A percentile compares a stretch with the other conserved stretches of the same genome.
Evolutionary conservation across 2,329 filamentous ascomycete genomes (phyloP).

Genomic region (Trichoderma sp.): DNA sequence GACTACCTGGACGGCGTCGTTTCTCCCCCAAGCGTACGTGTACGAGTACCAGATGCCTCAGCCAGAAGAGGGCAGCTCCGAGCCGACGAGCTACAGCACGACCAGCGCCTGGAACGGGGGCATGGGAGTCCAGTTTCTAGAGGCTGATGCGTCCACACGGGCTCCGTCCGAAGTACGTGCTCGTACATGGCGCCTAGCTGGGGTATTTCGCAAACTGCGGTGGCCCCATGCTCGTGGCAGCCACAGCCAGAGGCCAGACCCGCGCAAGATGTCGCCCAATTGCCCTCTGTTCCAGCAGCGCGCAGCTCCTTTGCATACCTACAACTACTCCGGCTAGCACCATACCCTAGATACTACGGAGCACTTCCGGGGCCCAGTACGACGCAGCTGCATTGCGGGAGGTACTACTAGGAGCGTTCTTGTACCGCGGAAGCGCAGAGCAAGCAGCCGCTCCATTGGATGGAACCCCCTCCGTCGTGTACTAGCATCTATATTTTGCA

Average conservation of each 20-base stretch:
- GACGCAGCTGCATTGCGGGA: constrained; percentile 15
- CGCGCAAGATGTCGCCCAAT: constrained; percentile 22
- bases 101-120: constrained; percentile 5
- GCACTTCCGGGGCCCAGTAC: constrained; percentile 11
- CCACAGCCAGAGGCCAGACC: constrained; percentile 17
- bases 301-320: constrained; percentile 1
- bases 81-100: not conserved
- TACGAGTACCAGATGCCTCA: constrained; percentile 6
- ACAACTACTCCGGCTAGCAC: too few relatives aligned
- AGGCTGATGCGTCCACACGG: not conserved
- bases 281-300: constrained; percentile 4
- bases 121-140: not conserved
- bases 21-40: not conserved
- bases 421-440: constrained; percentile 17
- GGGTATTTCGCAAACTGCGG: constrained; percentile 13
- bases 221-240: constrained; percentile 21
- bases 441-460: constrained; percentile 4
- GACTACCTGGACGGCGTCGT: too few relatives aligned
- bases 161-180: not conserved
- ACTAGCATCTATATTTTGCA: constrained; percentile 16
- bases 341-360: not conserved
- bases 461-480: constrained; percentile 14
- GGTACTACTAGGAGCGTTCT: not conserved
- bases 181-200: not conserved
- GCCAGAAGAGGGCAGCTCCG: constrained; percentile 16